Evolutionary conservation across 192 early-diverging fungal species (phyloP).

Genomic region (Fimicolochytrium jonesii): DNA sequence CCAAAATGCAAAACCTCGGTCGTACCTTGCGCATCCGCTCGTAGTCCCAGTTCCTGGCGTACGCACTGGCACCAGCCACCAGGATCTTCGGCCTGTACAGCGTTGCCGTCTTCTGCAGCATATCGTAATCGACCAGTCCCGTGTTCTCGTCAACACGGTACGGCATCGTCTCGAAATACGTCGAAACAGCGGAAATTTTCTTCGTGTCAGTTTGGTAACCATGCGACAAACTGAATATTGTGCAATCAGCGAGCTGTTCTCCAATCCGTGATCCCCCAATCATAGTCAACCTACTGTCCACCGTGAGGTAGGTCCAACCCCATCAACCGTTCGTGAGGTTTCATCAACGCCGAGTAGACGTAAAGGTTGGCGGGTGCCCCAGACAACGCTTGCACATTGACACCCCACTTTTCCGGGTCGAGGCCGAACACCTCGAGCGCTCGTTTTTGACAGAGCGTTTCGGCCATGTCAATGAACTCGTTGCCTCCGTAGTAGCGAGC

Average conservation of each 20-base stretch:
- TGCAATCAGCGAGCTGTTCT: too few species aligned
- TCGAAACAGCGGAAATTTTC: conserved; percentile 92
- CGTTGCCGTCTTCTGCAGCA: conserved; percentile 69
- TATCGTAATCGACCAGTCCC: conserved; percentile 90
- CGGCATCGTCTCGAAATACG: conserved; percentile 95
- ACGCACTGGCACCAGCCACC: conserved; percentile 92
- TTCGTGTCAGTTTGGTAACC: conserved; percentile 96
- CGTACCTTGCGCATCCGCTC: conserved; percentile 61
- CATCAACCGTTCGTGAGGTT: conserved; percentile 97
- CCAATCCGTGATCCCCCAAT: too few species aligned
- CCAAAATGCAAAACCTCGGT: background rate
- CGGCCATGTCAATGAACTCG: conserved; percentile 94
- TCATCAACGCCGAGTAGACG: conserved; percentile 91
- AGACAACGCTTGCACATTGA: conserved; percentile 95
- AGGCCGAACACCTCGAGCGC: conserved; percentile 92
- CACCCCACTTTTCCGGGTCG: conserved; percentile 84
- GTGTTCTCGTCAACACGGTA: conserved; percentile 89
- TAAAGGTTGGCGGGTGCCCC: conserved; percentile 97
- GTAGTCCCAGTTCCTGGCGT: conserved; percentile 93
- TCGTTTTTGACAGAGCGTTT: conserved; percentile 88
- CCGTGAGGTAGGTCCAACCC: conserved; percentile 96
- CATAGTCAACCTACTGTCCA: conserved; percentile 87
- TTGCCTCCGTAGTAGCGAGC: conserved; percentile 99
- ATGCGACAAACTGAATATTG: conserved; percentile 75
- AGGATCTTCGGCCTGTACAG: conserved; percentile 96